A percentile compares a stretch with the other conserved stretches of the same genome.
Evolutionary conservation across 306 rosid genomes (phyloP).

Genomic region (Lathyrus aphaca): DNA sequence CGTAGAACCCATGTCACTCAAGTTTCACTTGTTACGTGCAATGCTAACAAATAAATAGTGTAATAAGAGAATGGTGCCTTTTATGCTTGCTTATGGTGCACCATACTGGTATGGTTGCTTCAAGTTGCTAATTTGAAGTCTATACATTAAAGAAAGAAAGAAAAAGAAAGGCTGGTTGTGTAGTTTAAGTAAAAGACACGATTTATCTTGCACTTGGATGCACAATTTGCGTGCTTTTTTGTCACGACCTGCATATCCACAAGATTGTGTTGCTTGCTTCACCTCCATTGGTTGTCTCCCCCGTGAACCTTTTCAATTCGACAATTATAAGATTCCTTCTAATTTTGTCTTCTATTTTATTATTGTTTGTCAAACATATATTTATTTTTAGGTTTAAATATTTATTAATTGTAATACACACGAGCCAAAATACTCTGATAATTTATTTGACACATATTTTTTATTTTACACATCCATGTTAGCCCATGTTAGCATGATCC

Average conservation of each 20-base stretch:
- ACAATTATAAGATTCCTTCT: not conserved
- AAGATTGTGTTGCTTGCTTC: not conserved
- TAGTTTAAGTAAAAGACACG: not conserved
- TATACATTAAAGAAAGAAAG: not conserved
- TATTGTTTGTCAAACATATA: not conserved
- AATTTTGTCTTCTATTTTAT: not conserved
- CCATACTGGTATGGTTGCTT: constrained; percentile 17
- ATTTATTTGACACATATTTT: no score
- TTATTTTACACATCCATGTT: no score
- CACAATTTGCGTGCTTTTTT: constrained; percentile 7
- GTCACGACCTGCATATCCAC: not conserved
- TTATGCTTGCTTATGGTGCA: not conserved
- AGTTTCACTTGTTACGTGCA: constrained; percentile 11
- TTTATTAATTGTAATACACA: not conserved
- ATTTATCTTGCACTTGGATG: not conserved
- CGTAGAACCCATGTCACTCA: constrained; percentile 47
- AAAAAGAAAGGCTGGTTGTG: not conserved
- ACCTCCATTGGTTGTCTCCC: not conserved
- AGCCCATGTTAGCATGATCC: no score
- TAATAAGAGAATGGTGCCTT: not conserved
- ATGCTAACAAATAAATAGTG: not conserved
- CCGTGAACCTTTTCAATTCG: constrained; percentile 13
- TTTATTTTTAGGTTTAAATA: no score
- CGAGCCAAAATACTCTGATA: not conserved
- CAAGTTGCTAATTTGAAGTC: constrained; percentile 14